phyloP scores from a whole-genome alignment of 1,284 basidiomycete species.

The Cystobasidium pallidum region DNA sequence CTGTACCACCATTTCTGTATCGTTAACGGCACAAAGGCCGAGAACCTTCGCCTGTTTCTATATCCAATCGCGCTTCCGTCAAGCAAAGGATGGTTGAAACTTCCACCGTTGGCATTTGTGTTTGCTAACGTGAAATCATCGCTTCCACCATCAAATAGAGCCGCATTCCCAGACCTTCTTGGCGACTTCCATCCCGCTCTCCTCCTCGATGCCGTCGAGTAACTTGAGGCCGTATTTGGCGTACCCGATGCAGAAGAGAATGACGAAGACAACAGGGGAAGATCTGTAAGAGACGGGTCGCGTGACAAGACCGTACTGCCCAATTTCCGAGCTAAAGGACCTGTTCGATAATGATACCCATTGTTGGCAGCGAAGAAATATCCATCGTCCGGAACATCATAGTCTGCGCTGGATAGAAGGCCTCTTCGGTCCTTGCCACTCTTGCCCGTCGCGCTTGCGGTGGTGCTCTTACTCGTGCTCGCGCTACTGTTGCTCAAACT shows the following conservation, averaged over 20 bases:
- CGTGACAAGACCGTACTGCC: conserved; percentile 37
- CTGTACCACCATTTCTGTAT: conserved; percentile 51
- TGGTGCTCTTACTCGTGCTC: conserved; percentile 9
- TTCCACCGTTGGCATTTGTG: conserved; percentile 10
- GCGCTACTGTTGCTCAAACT: conserved; percentile 23
- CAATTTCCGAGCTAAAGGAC: conserved; percentile 37
- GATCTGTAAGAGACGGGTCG: conserved; percentile 41
- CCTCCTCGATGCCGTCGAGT: conserved; percentile 19
- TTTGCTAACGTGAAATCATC: conserved; percentile 34
- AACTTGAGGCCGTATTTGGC: conserved; percentile 1
- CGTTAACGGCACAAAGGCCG: conserved; percentile 28
- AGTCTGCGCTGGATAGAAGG: conserved; percentile 15
- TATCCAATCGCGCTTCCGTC: conserved; percentile 21
- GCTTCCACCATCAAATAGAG: neutral
- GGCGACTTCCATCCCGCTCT: conserved; percentile 41
- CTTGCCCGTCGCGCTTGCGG: conserved; percentile 2
- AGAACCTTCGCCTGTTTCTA: conserved; percentile 22
- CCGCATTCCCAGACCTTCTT: conserved; percentile 6
- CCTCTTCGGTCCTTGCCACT: conserved; percentile 19
- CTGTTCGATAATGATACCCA: conserved; percentile 37
- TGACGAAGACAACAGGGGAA: conserved; percentile 24
- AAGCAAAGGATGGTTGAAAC: conserved; percentile 13
- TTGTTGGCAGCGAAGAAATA: conserved; percentile 22
- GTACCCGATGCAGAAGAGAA: conserved; percentile 6
- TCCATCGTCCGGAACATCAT: conserved; percentile 37